Conservation (phyloP, 352 stramenopile species). For the Phytopythium sindhum region DNA sequence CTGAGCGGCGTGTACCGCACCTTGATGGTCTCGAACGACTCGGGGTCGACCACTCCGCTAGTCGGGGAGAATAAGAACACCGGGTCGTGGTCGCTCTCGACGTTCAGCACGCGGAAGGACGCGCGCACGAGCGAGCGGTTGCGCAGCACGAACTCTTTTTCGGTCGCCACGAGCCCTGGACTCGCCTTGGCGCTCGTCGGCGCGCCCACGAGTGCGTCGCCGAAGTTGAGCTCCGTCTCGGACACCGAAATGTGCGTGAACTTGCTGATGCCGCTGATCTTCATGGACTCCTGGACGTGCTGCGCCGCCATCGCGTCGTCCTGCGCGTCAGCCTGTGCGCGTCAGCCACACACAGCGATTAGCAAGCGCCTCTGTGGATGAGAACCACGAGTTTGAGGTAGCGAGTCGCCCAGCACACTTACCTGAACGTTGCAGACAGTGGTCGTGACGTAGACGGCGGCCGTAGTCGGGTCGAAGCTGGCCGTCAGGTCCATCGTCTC, state of each 20-base stretch:
- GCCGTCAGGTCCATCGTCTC: constrained; percentile 62
- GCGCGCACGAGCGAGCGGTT: constrained; percentile 91
- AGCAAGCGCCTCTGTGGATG: too few species aligned
- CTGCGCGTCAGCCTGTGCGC: background rate
- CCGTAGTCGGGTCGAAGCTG: constrained; percentile 63
- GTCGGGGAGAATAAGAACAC: constrained; percentile 83
- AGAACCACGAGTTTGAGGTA: background rate
- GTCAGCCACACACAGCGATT: background rate
- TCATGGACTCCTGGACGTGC: constrained; percentile 56
- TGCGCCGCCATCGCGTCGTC: constrained; percentile 5
- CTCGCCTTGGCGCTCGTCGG: constrained; percentile 27
- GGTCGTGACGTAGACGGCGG: constrained; percentile 86
- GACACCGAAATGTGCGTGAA: constrained; percentile 86
- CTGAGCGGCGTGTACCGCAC: constrained; percentile 81
- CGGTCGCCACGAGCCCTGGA: constrained; percentile 21
- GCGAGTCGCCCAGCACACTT: constrained; percentile 5
- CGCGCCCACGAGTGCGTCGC: constrained; percentile 73
- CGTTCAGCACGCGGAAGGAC: constrained; percentile 58
- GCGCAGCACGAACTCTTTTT: constrained; percentile 82
- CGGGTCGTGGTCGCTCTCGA: constrained; percentile 84
- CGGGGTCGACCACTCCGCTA: constrained; percentile 63
- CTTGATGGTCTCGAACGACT: constrained; percentile 63
- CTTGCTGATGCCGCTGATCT: constrained; percentile 88
- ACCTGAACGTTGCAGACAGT: constrained; percentile 61
- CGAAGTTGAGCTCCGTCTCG: constrained; percentile 80